Evolutionary conservation across 441 rosid species (phyloP).

Genomic region (Erodium trifolium): DNA sequence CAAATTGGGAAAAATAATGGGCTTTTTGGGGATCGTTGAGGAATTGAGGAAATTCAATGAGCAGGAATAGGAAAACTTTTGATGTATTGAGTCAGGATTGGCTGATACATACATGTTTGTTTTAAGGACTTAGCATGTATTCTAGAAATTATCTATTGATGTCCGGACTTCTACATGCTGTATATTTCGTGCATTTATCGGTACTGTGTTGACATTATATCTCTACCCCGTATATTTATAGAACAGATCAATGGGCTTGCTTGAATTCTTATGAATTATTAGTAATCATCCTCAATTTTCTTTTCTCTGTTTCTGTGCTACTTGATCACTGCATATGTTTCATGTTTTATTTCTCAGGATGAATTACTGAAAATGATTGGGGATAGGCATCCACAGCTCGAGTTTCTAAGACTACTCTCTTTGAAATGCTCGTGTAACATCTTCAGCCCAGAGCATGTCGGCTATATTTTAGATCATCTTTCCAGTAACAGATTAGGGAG

Average conservation of each 20-base stretch:
- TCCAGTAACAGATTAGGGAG: slow-evolving; percentile 29
- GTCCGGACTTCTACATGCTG: neutral
- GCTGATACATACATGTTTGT: neutral
- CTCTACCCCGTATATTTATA: neutral
- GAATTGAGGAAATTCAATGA: neutral
- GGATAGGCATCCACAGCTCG: slow-evolving; percentile 56
- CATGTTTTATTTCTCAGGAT: slow-evolving; percentile 40
- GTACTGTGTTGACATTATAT: neutral
- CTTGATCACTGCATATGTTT: slow-evolving; percentile 13
- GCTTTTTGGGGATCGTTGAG: neutral
- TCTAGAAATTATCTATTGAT: neutral
- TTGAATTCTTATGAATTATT: neutral
- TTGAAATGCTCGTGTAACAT: slow-evolving; percentile 63
- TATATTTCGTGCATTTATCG: neutral
- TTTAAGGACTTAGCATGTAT: neutral
- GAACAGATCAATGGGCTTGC: slow-evolving; percentile 14
- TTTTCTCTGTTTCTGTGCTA: slow-evolving; percentile 6
- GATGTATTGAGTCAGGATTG: neutral
- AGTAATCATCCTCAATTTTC: neutral
- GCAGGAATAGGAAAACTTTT: neutral
- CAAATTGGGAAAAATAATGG: neutral
- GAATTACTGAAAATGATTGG: slow-evolving; percentile 57
- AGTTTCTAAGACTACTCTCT: slow-evolving; percentile 56
- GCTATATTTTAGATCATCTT: slow-evolving; percentile 50
- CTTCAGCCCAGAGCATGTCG: slow-evolving; percentile 63